phyloP scores from a whole-genome alignment of 352 stramenopile genomes.

The Pseudoperonospora humuli region DNA sequence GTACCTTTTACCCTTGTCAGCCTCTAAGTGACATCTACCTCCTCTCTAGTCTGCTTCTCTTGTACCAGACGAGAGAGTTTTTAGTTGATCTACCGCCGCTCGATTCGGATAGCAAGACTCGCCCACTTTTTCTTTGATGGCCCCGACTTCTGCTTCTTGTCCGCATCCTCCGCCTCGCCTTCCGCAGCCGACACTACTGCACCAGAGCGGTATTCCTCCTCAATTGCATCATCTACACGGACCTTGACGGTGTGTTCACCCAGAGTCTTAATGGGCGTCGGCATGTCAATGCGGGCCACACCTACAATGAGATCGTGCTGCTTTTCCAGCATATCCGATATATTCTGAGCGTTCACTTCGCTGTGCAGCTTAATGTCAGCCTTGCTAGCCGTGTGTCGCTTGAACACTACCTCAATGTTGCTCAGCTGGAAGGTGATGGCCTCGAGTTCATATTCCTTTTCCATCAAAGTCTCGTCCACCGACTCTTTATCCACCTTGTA shows the following conservation, averaged over 20 bases:
- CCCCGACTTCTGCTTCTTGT: slow-evolving; percentile 32
- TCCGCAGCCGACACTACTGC: slow-evolving; percentile 17
- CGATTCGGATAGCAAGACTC: slow-evolving; percentile 49
- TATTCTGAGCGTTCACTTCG: slow-evolving; percentile 71
- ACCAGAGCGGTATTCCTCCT: slow-evolving; percentile 51
- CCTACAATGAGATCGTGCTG: slow-evolving; percentile 76
- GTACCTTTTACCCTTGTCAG: neutral
- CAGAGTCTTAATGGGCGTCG: slow-evolving; percentile 70
- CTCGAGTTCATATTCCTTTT: slow-evolving; percentile 61
- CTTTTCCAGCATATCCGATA: slow-evolving; percentile 82
- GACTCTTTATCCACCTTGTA: slow-evolving; percentile 68
- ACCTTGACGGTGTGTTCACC: slow-evolving; percentile 77
- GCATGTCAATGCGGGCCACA: slow-evolving; percentile 65
- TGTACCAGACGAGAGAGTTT: slow-evolving; percentile 1
- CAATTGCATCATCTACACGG: slow-evolving; percentile 70
- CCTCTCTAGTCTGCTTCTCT: slow-evolving; percentile 5
- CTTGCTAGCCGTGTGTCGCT: slow-evolving; percentile 65
- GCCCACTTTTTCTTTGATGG: slow-evolving; percentile 75
- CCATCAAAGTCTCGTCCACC: slow-evolving; percentile 32
- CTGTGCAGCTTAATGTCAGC: slow-evolving; percentile 55
- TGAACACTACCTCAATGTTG: slow-evolving; percentile 64
- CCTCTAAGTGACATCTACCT: neutral
- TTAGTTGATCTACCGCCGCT: slow-evolving; percentile 50
- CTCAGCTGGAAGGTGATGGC: slow-evolving; percentile 51
- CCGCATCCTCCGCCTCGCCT: slow-evolving; percentile 13